These are phyloP conservation scores for Friedmanniomyces simplex DNA, from an alignment of 495 filamentous ascomycete genomes.

Conservation along the genomic window DNA sequence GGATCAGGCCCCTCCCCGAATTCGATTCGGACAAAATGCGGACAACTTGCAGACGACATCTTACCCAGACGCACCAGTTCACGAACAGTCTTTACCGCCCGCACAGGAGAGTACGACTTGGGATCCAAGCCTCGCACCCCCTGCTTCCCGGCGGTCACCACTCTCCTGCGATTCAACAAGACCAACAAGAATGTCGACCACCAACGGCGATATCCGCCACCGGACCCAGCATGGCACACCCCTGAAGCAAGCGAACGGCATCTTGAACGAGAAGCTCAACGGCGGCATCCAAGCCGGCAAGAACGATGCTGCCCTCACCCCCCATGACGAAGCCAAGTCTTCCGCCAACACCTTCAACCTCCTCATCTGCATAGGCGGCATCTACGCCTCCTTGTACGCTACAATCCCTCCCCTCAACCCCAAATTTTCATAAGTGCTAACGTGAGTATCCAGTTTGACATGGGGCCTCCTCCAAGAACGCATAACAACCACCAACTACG, in stretches of 20 bases:
- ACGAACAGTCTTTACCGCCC: no score
- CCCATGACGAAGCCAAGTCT: neutral
- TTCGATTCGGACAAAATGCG: neutral
- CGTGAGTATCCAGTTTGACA: conserved; percentile 50
- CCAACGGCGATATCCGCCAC: conserved; percentile 7
- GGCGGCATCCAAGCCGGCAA: conserved; percentile 7
- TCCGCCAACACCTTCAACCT: conserved; percentile 40
- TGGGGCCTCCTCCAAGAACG: conserved; percentile 97
- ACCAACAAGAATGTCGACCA: neutral
- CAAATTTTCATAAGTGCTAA: neutral
- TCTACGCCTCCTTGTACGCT: conserved; percentile 89
- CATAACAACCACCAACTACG: conserved; percentile 90
- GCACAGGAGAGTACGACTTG: no score
- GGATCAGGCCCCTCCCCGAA: neutral
- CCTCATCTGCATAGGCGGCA: conserved; percentile 77
- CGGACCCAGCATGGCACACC: conserved; percentile 9
- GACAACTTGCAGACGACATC: no score
- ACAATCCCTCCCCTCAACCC: neutral
- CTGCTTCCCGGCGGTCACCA: no score
- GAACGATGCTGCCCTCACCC: conserved; percentile 8
- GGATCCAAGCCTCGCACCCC: neutral
- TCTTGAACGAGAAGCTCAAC: neutral
- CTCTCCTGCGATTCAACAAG: no score
- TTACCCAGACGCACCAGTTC: no score
- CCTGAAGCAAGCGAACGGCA: neutral